phyloP scores from a whole-genome alignment of 2,329 filamentous ascomycete species.

The Alternaria arborescens region DNA sequence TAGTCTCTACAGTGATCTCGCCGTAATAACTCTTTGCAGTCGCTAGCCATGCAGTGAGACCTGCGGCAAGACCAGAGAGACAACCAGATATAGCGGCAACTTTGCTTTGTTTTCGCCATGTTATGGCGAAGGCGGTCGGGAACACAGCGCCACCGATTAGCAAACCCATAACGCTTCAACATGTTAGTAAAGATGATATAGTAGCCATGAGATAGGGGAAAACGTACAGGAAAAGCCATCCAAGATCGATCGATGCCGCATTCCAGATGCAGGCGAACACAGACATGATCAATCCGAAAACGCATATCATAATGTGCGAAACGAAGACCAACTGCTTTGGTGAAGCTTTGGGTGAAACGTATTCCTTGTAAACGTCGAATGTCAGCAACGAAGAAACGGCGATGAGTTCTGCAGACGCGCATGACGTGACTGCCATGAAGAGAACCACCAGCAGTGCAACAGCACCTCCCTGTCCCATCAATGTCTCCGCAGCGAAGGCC shows the following conservation, averaged over 20 bases:
- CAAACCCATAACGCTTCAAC: constrained; percentile 49
- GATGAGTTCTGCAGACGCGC: constrained; percentile 53
- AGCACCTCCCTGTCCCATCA: constrained; percentile 43
- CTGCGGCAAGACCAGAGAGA: constrained; percentile 44
- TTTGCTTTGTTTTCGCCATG: constrained; percentile 48
- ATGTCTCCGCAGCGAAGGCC: constrained; percentile 40
- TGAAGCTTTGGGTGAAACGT: constrained; percentile 50
- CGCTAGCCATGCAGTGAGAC: constrained; percentile 50
- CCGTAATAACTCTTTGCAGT: constrained; percentile 50
- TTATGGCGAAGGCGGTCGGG: constrained; percentile 49
- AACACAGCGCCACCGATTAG: constrained; percentile 56
- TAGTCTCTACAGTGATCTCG: constrained; percentile 51
- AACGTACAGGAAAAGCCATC: constrained; percentile 51
- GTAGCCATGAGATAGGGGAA: neutral
- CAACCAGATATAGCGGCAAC: constrained; percentile 47
- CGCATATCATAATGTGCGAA: constrained; percentile 52
- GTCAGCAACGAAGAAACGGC: constrained; percentile 53
- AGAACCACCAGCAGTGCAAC: constrained; percentile 41
- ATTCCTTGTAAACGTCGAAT: constrained; percentile 57
- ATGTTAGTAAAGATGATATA: constrained; percentile 16
- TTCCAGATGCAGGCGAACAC: constrained; percentile 53
- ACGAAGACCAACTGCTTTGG: constrained; percentile 51
- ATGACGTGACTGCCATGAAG: constrained; percentile 49
- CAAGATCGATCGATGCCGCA: constrained; percentile 51
- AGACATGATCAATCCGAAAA: constrained; percentile 53